phyloP scores from a whole-genome alignment of 208 protist species.

The Trypanosoma lewisi region DNA sequence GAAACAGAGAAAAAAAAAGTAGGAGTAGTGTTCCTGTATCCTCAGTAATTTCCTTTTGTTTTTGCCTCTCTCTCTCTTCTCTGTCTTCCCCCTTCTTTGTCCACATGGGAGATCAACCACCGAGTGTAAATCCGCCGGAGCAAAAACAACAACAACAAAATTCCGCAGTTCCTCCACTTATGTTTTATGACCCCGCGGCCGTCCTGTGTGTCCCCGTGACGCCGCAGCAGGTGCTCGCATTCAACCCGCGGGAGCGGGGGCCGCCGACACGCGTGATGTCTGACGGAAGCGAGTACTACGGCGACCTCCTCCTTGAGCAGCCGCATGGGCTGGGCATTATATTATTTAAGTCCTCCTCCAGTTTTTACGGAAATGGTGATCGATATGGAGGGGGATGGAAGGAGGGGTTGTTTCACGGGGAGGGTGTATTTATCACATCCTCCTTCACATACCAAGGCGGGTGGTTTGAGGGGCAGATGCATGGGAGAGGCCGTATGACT shows the following conservation, averaged over 20 bases:
- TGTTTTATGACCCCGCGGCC: slow-evolving; percentile 16
- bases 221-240: slow-evolving; percentile 53
- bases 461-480: slow-evolving; percentile 39
- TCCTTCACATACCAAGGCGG: slow-evolving; percentile 80
- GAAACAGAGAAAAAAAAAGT: not conserved
- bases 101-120: not conserved
- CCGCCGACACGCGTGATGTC: slow-evolving; percentile 37
- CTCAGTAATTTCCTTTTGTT: not conserved
- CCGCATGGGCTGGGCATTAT: slow-evolving; percentile 74
- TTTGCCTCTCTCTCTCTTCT: too few relatives aligned
- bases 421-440: slow-evolving; percentile 65
- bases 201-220: slow-evolving; percentile 39
- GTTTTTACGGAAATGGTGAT: slow-evolving; percentile 50
- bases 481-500: slow-evolving; percentile 39
- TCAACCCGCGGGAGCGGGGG: slow-evolving; percentile 36
- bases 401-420: slow-evolving; percentile 66
- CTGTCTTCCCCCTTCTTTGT: too few relatives aligned
- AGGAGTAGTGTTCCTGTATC: not conserved
- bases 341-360: slow-evolving; percentile 46
- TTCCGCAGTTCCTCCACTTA: not conserved
- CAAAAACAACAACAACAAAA: not conserved
- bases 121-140: not conserved
- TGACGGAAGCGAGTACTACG: slow-evolving; percentile 79
- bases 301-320: slow-evolving; percentile 44
- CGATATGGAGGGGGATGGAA: slow-evolving; percentile 76